These are phyloP conservation scores for Cerrena zonata DNA, from an alignment of 1,284 basidiomycete species.

Conservation along the genomic window DNA sequence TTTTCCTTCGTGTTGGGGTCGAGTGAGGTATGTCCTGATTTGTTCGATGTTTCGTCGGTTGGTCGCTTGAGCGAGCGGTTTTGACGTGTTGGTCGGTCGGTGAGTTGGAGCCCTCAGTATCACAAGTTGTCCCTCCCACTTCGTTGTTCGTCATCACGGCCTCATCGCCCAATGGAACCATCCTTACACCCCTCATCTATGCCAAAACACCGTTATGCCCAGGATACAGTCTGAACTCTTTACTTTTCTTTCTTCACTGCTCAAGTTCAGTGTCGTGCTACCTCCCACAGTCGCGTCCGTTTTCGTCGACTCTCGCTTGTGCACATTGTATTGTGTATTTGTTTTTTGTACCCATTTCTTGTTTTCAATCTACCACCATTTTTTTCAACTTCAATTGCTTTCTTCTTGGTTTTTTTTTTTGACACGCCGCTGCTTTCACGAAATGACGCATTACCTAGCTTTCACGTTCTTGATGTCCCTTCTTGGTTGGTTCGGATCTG, in stretches of 20 bases:
- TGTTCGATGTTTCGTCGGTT: neutral
- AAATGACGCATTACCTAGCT: neutral
- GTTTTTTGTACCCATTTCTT: neutral
- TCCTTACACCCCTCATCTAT: neutral
- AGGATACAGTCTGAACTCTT: conserved; percentile 14
- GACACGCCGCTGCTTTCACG: neutral
- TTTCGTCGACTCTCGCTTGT: conserved; percentile 8
- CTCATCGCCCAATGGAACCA: neutral
- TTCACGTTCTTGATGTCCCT: conserved; percentile 1
- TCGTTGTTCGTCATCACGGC: conserved; percentile 10
- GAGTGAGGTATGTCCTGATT: too few relatives aligned
- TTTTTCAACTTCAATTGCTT: neutral
- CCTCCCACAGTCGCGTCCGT: neutral
- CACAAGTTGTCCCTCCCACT: neutral
- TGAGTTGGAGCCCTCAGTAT: neutral
- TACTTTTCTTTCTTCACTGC: conserved; percentile 10
- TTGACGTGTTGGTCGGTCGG: neutral
- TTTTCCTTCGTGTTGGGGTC: neutral
- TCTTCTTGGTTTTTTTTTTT: neutral
- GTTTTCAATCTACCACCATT: neutral
- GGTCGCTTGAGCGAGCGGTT: neutral
- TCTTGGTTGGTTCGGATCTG: neutral
- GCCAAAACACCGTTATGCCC: conserved; percentile 15
- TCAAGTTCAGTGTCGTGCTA: conserved; percentile 2
- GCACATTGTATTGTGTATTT: conserved; percentile 9